Conservation (phyloP, 345 rosid species). For the Microcos paniculata region DNA sequence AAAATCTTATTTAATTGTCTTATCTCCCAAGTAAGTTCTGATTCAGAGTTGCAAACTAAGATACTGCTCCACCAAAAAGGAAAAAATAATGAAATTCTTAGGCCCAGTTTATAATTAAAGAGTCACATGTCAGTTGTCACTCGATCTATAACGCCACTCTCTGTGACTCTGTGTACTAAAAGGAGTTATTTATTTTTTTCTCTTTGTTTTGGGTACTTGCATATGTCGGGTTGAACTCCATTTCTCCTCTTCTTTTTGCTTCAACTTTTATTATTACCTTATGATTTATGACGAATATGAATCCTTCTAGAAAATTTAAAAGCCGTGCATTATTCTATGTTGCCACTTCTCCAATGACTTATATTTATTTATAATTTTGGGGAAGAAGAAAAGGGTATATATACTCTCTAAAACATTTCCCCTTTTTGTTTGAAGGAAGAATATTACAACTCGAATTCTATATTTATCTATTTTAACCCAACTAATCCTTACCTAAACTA, state of each 20-base stretch:
- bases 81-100: not conserved
- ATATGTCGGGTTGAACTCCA: not conserved
- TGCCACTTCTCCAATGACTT: not conserved
- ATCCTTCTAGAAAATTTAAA: not conserved
- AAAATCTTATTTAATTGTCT: not conserved
- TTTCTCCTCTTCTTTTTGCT: too few species aligned
- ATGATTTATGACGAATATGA: not conserved
- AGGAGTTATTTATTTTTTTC: not conserved
- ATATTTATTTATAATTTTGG: too few species aligned
- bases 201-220: not conserved
- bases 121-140: constrained; percentile 1
- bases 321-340: not conserved
- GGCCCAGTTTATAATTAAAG: not conserved
- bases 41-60: not conserved
- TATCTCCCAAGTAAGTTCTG: not conserved
- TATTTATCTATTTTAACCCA: too few species aligned
- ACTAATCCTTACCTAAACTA: not conserved
- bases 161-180: not conserved
- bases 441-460: too few species aligned
- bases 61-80: not conserved
- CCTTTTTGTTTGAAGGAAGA: not conserved
- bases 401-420: too few species aligned
- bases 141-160: not conserved
- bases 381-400: too few species aligned
- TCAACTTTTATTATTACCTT: not conserved